phyloP scores from a whole-genome alignment of 2,329 filamentous ascomycete genomes.

The Alternaria sp. region DNA sequence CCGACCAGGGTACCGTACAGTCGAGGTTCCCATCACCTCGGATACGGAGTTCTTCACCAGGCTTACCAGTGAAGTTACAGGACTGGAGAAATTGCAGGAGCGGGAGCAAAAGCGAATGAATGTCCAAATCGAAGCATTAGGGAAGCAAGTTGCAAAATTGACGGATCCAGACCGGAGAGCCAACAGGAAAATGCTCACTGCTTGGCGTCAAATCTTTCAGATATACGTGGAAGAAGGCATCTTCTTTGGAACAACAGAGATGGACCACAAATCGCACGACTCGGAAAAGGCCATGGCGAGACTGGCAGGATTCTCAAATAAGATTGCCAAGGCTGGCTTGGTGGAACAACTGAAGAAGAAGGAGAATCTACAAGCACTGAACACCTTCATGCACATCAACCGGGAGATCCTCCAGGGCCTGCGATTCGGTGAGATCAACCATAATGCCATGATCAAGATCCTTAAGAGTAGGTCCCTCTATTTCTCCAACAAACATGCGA shows the following conservation, averaged over 20 bases:
- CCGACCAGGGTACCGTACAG: constrained; percentile 47
- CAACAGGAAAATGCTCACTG: constrained; percentile 68
- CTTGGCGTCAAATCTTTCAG: constrained; percentile 82
- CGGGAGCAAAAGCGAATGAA: constrained; percentile 70
- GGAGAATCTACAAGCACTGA: constrained; percentile 68
- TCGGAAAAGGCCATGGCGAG: constrained; percentile 70
- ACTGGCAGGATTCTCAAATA: constrained; percentile 73
- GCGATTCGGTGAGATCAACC: constrained; percentile 85
- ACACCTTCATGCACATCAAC: constrained; percentile 75
- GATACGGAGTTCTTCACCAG: constrained; percentile 82
- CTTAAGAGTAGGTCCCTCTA: constrained; percentile 70
- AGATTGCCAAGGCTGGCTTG: constrained; percentile 67
- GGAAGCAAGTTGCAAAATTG: constrained; percentile 67
- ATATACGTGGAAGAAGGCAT: constrained; percentile 79
- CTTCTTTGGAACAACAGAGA: constrained; percentile 81
- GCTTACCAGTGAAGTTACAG: constrained; percentile 72
- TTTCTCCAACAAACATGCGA: not conserved
- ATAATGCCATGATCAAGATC: constrained; percentile 78
- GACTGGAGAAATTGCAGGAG: constrained; percentile 71
- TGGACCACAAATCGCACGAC: constrained; percentile 70
- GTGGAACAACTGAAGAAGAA: constrained; percentile 67
- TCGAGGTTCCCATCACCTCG: constrained; percentile 79
- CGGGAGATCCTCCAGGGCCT: constrained; percentile 77
- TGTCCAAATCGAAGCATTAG: constrained; percentile 67
- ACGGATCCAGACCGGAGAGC: constrained; percentile 69